Conservation (phyloP, 2,329 filamentous ascomycete genomes). For the Aureobasidium sp. region DNA sequence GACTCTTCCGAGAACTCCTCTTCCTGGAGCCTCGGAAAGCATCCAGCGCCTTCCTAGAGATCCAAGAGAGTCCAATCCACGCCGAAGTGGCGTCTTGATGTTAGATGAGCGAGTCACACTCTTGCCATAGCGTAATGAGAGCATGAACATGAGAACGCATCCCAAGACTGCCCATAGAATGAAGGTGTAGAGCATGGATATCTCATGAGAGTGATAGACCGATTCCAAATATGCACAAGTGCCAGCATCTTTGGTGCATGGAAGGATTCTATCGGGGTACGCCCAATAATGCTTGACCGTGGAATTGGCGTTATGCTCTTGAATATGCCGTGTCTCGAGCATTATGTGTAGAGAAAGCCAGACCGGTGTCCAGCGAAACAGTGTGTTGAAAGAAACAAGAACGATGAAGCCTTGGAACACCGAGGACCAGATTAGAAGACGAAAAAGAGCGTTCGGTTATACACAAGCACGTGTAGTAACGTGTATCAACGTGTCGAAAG, state of each 20-base stretch:
- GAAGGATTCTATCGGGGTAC: constrained; percentile 44
- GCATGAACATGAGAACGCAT: constrained; percentile 39
- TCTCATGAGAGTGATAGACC: constrained; percentile 46
- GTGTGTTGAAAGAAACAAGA: not conserved
- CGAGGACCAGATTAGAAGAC: not conserved
- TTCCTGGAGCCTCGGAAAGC: constrained; percentile 49
- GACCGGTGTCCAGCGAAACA: not conserved
- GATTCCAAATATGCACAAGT: constrained; percentile 50
- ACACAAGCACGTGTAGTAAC: not conserved
- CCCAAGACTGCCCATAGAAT: constrained; percentile 49
- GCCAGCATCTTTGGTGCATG: constrained; percentile 49
- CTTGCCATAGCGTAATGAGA: constrained; percentile 23
- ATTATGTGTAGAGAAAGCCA: not conserved
- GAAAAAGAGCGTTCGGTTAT: not conserved
- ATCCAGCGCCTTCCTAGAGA: constrained; percentile 44
- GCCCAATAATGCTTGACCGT: constrained; percentile 42
- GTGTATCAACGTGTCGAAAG: not conserved
- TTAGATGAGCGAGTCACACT: not conserved
- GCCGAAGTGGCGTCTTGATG: constrained; percentile 20
- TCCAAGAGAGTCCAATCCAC: constrained; percentile 29
- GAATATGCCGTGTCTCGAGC: constrained; percentile 21
- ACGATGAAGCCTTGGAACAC: not conserved
- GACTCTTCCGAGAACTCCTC: constrained; percentile 54
- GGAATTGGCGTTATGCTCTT: constrained; percentile 23
- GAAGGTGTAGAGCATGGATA: constrained; percentile 47